Evolutionary conservation across 768 basidiomycete genomes (phyloP), one percentile per base, ranked within the genome.

Genomic region (Pholiota molesta): DNA sequence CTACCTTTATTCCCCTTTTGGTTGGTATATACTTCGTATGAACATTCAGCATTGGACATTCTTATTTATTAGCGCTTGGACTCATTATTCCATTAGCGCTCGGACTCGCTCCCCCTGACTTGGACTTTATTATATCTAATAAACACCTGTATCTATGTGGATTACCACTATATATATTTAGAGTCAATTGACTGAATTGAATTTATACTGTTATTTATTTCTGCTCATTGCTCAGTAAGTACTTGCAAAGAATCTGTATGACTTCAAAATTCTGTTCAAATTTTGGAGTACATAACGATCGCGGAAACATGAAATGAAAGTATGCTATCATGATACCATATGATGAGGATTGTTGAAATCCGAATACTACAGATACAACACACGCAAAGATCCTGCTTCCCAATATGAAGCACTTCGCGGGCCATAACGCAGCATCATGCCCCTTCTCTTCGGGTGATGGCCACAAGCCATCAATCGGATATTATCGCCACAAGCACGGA

Each of bases 341-440:
- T 69, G 68, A 72, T 62, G 68, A 71, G 87, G 89, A 90, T 90
- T 90, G 89, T 90, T 90, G 89, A 90, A 90, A 90, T 86, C 89
- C 87, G 71, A 77, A 79, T 77, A 80, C 81, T 79, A 79, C 77
- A 72, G 73, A 72, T 74, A 72, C 69, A 71, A 74, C 64, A 77
- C 71, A 72, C 77, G 71, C 74, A 74, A 75, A 75, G 72, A 62
- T 72, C 76, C 74, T 72, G 73, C 73, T 70, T 73, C 72, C 72
- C 67, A 60, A 57, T 66, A 60, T 66, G 74, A 76, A 75, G 77
- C 75, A 75, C 74, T 73, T 67, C 68, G 74, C 76, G 71, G 72
- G 74, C 73, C 69, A 71, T 63, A 73, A 69, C 72, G 73, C 69
- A 75, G 71, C 67, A 74, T 75, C 71, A 70, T 68, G 68, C 70